Base-by-base conservation (phyloP, 1,284 basidiomycete species). In the Neonothopanus nambi region DNA sequence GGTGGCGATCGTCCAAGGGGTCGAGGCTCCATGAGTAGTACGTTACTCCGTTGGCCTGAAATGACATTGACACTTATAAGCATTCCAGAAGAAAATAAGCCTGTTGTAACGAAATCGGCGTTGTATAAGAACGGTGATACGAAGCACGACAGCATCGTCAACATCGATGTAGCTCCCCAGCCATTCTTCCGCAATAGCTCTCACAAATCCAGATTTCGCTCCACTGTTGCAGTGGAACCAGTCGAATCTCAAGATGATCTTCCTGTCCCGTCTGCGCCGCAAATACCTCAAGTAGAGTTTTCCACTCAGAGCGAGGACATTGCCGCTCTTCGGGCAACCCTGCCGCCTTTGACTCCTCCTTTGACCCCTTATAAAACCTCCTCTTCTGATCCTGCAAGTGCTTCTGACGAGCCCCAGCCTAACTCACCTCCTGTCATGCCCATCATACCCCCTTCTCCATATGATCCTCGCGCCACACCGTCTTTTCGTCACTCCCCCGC, bases 401-500 rank as follows among this genome's bases (percentile, higher is more conserved):
- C 37, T 13, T 66, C 66, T 38, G 63, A 63, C 38, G 56, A 57
- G 28, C 39, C 46, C 35, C 51, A 51, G 50, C 56, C 54, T 8
- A 56, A 63, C 21, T 66, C 68, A 28, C 64, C 70, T 28, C 58
- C 66, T 46, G 59, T 68, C 52, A 51, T 56, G 13, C 56, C 60
- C 26, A 62, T 75, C 28, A 71, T 84, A 44, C 81, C 84, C 7
- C 74, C 80, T 57, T 87, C 87, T 1, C 87, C 87, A 2, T 89
- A 89, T 56, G 79, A 90, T 62, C 87, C 87, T 33, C 74, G 80
- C 9, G 69, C 79, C 28, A 89, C 87, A 0, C 87, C 87, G 0
- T 79, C 85, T 5, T 89, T 89, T 67, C 81, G 84, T 39, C 87
- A 89, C 63, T 88, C 85, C 6, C 84, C 87, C 11, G 79, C 82